Evolutionary conservation across 2,329 filamentous ascomycete genomes (phyloP).

Genomic region (Calonectria fujianensis): DNA sequence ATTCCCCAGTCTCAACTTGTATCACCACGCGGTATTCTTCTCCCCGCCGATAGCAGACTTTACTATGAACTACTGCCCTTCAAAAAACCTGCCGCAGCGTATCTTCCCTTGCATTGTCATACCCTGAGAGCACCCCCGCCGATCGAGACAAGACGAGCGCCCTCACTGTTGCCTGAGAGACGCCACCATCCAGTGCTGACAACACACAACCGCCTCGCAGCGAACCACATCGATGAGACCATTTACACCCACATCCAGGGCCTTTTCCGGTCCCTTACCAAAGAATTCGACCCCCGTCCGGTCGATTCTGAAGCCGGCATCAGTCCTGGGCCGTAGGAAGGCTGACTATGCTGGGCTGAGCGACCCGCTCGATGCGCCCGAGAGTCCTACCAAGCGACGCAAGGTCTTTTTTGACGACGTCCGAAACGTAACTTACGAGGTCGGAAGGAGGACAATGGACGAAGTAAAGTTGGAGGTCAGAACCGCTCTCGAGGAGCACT

Average conservation of each 20-base stretch:
- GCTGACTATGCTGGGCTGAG: constrained; percentile 65
- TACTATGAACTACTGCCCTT: constrained; percentile 55
- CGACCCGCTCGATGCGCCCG: constrained; percentile 61
- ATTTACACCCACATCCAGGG: constrained; percentile 60
- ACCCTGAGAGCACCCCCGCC: constrained; percentile 46
- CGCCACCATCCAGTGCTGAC: constrained; percentile 47
- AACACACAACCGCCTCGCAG: constrained; percentile 39
- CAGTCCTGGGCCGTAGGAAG: constrained; percentile 67
- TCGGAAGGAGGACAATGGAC: constrained; percentile 71
- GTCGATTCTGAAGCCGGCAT: constrained; percentile 71
- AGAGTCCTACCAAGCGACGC: constrained; percentile 71
- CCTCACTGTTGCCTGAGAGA: constrained; percentile 54
- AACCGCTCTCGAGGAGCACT: constrained; percentile 74
- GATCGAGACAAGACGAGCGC: constrained; percentile 33
- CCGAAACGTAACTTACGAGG: constrained; percentile 74
- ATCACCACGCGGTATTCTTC: constrained; percentile 12
- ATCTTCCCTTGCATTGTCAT: constrained; percentile 51
- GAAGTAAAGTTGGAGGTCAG: constrained; percentile 74
- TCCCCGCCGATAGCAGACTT: constrained; percentile 30
- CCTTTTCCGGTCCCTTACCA: constrained; percentile 58
- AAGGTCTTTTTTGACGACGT: constrained; percentile 77
- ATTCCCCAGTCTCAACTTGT: constrained; percentile 15
- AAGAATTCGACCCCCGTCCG: constrained; percentile 67
- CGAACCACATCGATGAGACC: constrained; percentile 51
- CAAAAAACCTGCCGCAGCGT: constrained; percentile 47